phyloP scores from a whole-genome alignment of 2,329 filamentous ascomycete species.

The Zymoseptoria crescenta region DNA sequence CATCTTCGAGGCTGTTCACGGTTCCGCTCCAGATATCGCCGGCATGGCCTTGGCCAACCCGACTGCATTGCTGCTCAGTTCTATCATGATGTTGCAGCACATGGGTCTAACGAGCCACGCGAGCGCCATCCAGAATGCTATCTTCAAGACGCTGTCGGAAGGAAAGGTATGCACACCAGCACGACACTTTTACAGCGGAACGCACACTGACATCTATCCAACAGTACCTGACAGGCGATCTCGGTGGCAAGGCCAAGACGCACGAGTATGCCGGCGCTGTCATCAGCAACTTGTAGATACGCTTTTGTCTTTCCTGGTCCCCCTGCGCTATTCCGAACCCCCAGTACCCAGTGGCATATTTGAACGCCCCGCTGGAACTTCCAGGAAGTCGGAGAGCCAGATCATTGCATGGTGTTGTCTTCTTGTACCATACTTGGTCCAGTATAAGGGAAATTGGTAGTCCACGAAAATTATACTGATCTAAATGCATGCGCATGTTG shows the following conservation, averaged over 20 bases:
- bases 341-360: background rate
- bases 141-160: constrained; percentile 90
- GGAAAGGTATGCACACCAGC: constrained; percentile 60
- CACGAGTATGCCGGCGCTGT: constrained; percentile 89
- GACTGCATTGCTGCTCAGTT: constrained; percentile 86
- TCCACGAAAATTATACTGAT: background rate
- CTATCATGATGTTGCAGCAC: constrained; percentile 99
- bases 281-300: constrained; percentile 54
- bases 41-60: constrained; percentile 96
- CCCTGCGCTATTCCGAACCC: background rate
- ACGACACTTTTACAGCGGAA: background rate
- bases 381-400: background rate
- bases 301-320: background rate
- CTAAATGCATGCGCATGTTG: background rate
- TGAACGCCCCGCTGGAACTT: background rate
- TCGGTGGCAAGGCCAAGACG: constrained; percentile 94
- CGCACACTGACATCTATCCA: constrained; percentile 3
- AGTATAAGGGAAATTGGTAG: background rate
- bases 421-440: background rate
- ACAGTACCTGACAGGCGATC: constrained; percentile 77
- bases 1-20: constrained; percentile 99
- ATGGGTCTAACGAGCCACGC: constrained; percentile 87
- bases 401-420: background rate
- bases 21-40: constrained; percentile 91
- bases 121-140: constrained; percentile 81